phyloP scores from a whole-genome alignment of 2,329 filamentous ascomycete species.

The Cercospora canescens region DNA sequence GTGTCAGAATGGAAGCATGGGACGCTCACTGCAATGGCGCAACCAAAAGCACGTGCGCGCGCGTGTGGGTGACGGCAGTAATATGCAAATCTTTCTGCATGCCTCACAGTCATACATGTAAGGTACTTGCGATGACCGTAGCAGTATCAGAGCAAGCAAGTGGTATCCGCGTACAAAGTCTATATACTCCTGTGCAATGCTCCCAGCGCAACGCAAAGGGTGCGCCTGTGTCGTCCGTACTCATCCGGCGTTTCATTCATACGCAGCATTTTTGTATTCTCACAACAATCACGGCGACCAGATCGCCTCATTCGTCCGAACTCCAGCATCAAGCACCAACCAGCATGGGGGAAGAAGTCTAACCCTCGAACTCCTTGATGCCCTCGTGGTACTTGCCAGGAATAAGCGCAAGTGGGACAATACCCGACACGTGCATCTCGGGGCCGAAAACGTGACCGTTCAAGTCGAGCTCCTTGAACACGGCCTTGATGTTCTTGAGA shows the following conservation, averaged over 20 bases:
- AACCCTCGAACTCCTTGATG: slow-evolving; percentile 62
- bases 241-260: slow-evolving; percentile 11
- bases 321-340: background rate
- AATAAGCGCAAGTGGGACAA: slow-evolving; percentile 84
- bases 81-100: background rate
- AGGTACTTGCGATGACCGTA: background rate
- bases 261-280: slow-evolving; percentile 2
- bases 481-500: slow-evolving; percentile 99
- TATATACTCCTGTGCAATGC: slow-evolving; percentile 14
- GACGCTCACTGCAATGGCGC: background rate
- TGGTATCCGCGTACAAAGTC: slow-evolving; percentile 14
- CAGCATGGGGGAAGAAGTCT: slow-evolving; percentile 21
- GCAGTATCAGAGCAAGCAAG: slow-evolving; percentile 5
- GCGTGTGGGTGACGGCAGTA: background rate
- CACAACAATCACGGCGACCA: background rate
- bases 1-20: background rate
- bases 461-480: slow-evolving; percentile 88
- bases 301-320: background rate
- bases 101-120: background rate
- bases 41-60: background rate
- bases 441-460: slow-evolving; percentile 89
- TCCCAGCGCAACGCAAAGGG: slow-evolving; percentile 5
- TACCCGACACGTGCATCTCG: slow-evolving; percentile 88
- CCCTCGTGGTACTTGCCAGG: slow-evolving; percentile 58
- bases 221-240: slow-evolving; percentile 10